phyloP scores from a whole-genome alignment of 345 rosid species.

The Brassica cretica region DNA sequence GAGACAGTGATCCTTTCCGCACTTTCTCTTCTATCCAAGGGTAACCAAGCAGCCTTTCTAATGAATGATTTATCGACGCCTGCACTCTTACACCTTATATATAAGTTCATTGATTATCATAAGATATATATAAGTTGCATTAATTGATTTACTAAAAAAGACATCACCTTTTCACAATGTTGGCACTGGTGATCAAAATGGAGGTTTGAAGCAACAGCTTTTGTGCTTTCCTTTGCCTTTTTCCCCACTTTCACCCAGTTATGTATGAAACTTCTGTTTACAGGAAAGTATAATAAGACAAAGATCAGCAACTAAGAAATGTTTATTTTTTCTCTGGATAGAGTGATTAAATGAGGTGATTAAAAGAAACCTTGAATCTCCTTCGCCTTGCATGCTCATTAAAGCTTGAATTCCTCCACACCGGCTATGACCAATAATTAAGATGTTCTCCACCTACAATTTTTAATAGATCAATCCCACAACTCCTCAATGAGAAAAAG shows the following conservation, averaged over 20 bases:
- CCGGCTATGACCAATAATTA: slow-evolving; percentile 85
- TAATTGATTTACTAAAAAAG: slow-evolving; percentile 11
- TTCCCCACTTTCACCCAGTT: slow-evolving; percentile 85
- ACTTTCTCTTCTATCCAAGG: slow-evolving; percentile 96
- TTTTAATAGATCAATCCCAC: slow-evolving; percentile 1
- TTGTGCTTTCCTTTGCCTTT: slow-evolving; percentile 70
- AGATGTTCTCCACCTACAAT: slow-evolving; percentile 84
- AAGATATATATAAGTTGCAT: background rate
- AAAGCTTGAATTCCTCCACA: slow-evolving; percentile 97
- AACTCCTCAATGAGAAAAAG: slow-evolving; percentile 52
- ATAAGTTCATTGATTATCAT: background rate
- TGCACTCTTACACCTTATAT: slow-evolving; percentile 28
- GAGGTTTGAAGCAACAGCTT: slow-evolving; percentile 61
- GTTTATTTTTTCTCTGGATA: background rate
- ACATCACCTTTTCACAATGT: slow-evolving; percentile 90
- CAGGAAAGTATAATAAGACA: background rate
- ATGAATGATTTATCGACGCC: slow-evolving; percentile 77
- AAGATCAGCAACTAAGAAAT: background rate
- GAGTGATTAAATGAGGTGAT: background rate
- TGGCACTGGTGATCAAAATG: slow-evolving; percentile 81
- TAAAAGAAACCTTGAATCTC: slow-evolving; percentile 63
- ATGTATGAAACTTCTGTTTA: slow-evolving; percentile 69
- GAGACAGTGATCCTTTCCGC: slow-evolving; percentile 52
- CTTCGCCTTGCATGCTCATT: slow-evolving; percentile 80
- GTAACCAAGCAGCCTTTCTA: slow-evolving; percentile 73